Percentiles rank a stretch among this genome's conserved stretches.
Evolutionary conservation across 106 monocot genomes (phyloP).

Genomic region (Acorus gramineus): DNA sequence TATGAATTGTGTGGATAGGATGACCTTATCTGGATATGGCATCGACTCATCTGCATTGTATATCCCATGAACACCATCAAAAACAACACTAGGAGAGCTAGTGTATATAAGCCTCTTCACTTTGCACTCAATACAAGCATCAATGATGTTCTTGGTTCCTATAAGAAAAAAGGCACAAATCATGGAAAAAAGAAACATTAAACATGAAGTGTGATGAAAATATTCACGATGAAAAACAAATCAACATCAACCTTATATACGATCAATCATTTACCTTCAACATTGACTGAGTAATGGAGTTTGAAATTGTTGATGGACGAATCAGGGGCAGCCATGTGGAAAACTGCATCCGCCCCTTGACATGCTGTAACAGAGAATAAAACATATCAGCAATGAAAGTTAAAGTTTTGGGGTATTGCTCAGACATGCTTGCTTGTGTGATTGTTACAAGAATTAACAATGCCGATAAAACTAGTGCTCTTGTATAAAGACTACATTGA

Average conservation of each 20-base stretch:
- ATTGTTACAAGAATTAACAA: too few relatives aligned
- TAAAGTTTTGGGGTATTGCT: too few relatives aligned
- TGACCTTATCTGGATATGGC: slow-evolving; percentile 75
- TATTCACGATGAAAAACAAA: background rate
- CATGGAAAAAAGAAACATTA: background rate
- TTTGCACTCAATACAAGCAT: slow-evolving; percentile 86
- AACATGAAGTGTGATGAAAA: background rate
- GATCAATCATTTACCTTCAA: slow-evolving; percentile 48
- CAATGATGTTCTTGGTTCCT: slow-evolving; percentile 96
- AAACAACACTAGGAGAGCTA: slow-evolving; percentile 95
- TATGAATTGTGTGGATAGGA: too few relatives aligned
- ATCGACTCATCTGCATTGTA: slow-evolving; percentile 63
- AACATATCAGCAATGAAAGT: background rate
- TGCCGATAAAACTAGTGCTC: too few relatives aligned
- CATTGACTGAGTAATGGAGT: slow-evolving; percentile 95
- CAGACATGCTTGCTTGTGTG: too few relatives aligned
- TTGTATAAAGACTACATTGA: too few relatives aligned
- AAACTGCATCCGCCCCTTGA: slow-evolving; percentile 73
- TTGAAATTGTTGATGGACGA: slow-evolving; percentile 92
- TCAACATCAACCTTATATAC: background rate
- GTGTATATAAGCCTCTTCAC: slow-evolving; percentile 89
- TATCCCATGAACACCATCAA: slow-evolving; percentile 88
- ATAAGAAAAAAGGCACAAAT: slow-evolving; percentile 5
- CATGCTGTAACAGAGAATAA: slow-evolving; percentile 25
- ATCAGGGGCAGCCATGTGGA: slow-evolving; percentile 98